Evolutionary conservation across 2,329 filamentous ascomycete species (phyloP), one percentile per base, ranked within the genome.

Genomic region (Colletotrichum destructivum): DNA sequence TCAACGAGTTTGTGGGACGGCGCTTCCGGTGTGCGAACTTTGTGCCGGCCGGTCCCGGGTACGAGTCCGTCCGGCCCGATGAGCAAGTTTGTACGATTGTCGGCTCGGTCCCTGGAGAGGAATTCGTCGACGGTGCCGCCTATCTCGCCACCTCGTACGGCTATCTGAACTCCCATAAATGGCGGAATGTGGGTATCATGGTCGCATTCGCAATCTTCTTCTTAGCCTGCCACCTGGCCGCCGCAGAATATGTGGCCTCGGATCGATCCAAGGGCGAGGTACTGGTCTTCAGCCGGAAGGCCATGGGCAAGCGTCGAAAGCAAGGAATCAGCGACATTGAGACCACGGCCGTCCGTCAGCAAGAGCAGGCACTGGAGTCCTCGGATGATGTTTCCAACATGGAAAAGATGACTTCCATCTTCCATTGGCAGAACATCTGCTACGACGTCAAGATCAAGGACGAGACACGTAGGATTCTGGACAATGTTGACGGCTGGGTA

Each of bases 381-480:
- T 23, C 59, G 13, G 40, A 3, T 16, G 40, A 13, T 13, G 59
- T 13, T 4, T 18, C 64, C 0, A 38, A 40, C 18, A 85, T 68
- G 3, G 51, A 46, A 18, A 76, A 40, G 15, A 89, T 91, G 76
- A 91, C 88, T 12, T 88, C 90, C n/a, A 88, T 92, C 69, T 92
- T 92, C 81, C 89, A 90, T 74, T 93, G 91, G 91, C 83, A 88
- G 70, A 84, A 91, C 75, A 88, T 93, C 2, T 91, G 89, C 79
- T 93, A 93, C 76, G 90, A 93, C 75, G 92, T 93, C 76, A 88
- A 88, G 74, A 91, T 93, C 79, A 67, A 67, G 31, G 92, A 92
- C 78, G 86, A 91, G 71, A 79, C 83, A 8, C 86, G 91, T 23
- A 86, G 89, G 46, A 89, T 94, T 76, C 80, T 93, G 54, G 88